phyloP scores from a whole-genome alignment of 2,329 filamentous ascomycete species.

The Diatrype stigma region DNA sequence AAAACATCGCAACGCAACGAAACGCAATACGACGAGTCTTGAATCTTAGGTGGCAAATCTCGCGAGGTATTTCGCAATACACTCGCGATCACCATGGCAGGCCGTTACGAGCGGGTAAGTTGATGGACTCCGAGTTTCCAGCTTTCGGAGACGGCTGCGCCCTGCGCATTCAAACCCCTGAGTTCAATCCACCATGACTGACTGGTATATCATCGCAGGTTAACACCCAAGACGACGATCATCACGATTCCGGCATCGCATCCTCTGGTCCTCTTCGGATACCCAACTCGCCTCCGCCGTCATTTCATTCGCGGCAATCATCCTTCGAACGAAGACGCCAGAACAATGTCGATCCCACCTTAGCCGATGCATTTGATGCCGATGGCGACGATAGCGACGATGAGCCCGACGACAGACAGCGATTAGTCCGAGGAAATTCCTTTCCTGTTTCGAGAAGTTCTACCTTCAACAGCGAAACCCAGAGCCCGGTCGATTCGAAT shows the following conservation, averaged over 20 bases:
- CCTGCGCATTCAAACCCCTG: no score
- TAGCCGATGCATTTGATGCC: constrained; percentile 89
- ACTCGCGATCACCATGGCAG: constrained; percentile 40
- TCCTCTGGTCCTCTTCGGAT: constrained; percentile 28
- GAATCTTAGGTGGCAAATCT: neutral
- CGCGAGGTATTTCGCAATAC: neutral
- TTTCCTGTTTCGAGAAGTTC: constrained; percentile 21
- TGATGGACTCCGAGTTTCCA: neutral
- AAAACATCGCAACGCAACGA: no score
- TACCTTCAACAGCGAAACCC: constrained; percentile 6
- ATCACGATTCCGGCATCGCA: constrained; percentile 34
- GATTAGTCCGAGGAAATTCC: constrained; percentile 69
- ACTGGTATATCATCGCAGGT: constrained; percentile 36
- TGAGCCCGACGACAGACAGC: constrained; percentile 76
- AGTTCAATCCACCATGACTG: neutral
- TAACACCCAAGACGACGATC: constrained; percentile 55
- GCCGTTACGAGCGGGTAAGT: constrained; percentile 56
- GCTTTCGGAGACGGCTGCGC: no score
- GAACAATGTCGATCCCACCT: constrained; percentile 63
- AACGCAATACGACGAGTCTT: neutral
- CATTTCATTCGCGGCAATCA: constrained; percentile 81
- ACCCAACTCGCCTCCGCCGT: constrained; percentile 67
- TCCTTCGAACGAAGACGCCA: constrained; percentile 49
- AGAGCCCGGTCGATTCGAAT: constrained; percentile 13
- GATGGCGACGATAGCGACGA: constrained; percentile 70